Base-by-base conservation (phyloP, 2,329 filamentous ascomycete genomes). In the Simplicillium sp. region DNA sequence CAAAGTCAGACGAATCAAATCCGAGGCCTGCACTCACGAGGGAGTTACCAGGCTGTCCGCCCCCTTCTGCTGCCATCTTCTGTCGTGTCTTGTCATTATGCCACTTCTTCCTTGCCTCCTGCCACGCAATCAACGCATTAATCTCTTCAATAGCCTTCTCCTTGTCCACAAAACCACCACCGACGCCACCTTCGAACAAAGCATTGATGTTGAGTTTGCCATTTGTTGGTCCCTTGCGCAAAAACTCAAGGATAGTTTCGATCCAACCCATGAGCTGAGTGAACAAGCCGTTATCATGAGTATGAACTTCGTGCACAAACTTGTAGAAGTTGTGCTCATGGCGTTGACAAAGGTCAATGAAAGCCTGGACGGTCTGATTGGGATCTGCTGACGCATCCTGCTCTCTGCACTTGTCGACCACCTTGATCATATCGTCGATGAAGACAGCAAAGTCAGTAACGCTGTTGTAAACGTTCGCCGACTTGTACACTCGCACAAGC, bases 241-340 rank as follows among this genome's bases (percentile, higher is more conserved):
- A 68, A 64, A 97, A 98, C 46, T 92, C 86, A 6, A 98, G 75
- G 44, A 98, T 97, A 29, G 84, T 85, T 65, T 98, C 92, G 36
- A 97, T 82, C 92, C 92, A 97, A 18, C 81, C 81, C 92, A 98
- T 98, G 39, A 98, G 75, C 53, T 94, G 86, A 29, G 88, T 89
- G 53, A 98, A 98, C 1, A 98, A 76, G 1, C 92, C 92, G 48
- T 98, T 94, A 59, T 98, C 92, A 54, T 98, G 90, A 7, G 86
- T 81, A 57, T 98, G 92, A 1, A 98, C 90, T 64, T 98, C 92
- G 60, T 98, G 92, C 3, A 98, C 84, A 59, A 98, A 98, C 60
- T 95, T 97, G 74, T 97, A 98, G 58, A 98, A 90, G 64, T 94
- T 94, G 58, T 94, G 80, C 62, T 98, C 87, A 59, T 98, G 92